Percentiles rank a stretch among this genome's conserved stretches.
These are phyloP conservation scores for Wickerhamiella australiensis DNA, from an alignment of 805 yeast species.

Conservation along the genomic window DNA sequence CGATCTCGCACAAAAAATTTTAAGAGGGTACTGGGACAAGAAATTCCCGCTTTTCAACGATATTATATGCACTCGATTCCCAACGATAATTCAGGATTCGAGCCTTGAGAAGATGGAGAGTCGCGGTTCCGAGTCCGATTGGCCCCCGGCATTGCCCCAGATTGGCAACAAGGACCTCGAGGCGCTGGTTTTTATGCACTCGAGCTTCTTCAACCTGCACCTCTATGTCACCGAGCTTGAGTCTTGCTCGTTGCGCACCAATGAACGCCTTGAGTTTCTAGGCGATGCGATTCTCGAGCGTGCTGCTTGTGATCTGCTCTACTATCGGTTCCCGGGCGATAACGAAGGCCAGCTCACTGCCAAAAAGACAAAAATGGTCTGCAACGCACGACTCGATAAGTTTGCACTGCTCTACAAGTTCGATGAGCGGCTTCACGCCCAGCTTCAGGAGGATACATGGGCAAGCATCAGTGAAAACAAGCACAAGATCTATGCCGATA, in stretches of 20 bases:
- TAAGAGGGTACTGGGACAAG: conserved; percentile 7
- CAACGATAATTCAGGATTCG: neutral
- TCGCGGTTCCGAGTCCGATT: neutral
- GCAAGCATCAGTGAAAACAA: conserved; percentile 32
- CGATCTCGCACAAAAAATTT: conserved; percentile 7
- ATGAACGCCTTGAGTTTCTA: conserved; percentile 52
- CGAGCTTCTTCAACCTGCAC: conserved; percentile 10
- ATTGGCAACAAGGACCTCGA: conserved; percentile 6
- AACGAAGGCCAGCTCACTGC: conserved; percentile 73
- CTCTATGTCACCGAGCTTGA: conserved; percentile 6
- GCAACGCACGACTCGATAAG: conserved; percentile 56
- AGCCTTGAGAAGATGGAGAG: neutral
- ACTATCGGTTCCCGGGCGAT: conserved; percentile 50
- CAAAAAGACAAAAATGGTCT: conserved; percentile 56
- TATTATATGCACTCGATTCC: conserved; percentile 7
- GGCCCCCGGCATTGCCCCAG: conserved; percentile 11
- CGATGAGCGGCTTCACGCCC: conserved; percentile 26
- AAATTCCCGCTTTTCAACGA: conserved; percentile 1
- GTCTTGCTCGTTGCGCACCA: conserved; percentile 4
- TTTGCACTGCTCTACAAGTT: conserved; percentile 62
- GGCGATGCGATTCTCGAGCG: conserved; percentile 79
- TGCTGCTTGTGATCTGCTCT: conserved; percentile 58
- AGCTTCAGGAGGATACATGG: neutral
- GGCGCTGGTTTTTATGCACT: conserved; percentile 8
- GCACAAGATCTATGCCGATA: conserved; percentile 70